Conservation (phyloP, 176 grass and related monocot species). For the Phoenix dactylifera region DNA sequence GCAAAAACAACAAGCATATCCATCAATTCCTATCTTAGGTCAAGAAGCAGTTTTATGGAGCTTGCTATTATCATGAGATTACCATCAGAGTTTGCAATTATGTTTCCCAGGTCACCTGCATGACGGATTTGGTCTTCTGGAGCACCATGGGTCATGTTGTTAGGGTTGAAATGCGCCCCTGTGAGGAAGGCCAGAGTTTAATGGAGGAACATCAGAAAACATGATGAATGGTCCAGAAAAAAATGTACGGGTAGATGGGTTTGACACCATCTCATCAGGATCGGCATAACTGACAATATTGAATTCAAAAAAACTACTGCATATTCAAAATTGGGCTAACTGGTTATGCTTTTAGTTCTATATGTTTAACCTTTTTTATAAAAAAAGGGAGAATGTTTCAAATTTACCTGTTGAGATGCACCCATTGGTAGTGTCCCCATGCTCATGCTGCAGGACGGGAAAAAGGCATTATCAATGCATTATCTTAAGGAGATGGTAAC, state of each 20-base stretch:
- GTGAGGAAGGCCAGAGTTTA: not conserved
- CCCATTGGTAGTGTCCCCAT: constrained; percentile 82
- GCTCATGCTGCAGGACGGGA: constrained; percentile 57
- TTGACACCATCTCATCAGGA: too few relatives aligned
- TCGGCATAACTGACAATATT: too few relatives aligned
- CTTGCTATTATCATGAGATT: not conserved
- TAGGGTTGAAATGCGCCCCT: constrained; percentile 95
- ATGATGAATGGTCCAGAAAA: too few relatives aligned
- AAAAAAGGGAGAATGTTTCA: too few relatives aligned
- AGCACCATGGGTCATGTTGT: constrained; percentile 55
- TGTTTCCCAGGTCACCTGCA: constrained; percentile 90
- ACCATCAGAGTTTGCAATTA: constrained; percentile 77
- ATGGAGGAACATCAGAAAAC: too few relatives aligned
- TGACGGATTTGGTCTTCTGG: constrained; percentile 73
- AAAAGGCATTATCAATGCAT: not conserved
- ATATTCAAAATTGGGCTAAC: too few relatives aligned
- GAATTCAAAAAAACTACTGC: too few relatives aligned
- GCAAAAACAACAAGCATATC: constrained; percentile 22
- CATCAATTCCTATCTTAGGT: too few relatives aligned
- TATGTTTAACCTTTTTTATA: too few relatives aligned
- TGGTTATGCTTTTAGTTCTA: too few relatives aligned
- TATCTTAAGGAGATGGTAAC: too few relatives aligned
- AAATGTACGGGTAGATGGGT: too few relatives aligned
- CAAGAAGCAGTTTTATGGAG: not conserved
- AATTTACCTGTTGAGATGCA: constrained; percentile 82